Percentiles rank a stretch among this genome's conserved stretches.
These are phyloP conservation scores for Fusarium tuaranense DNA, from an alignment of 2,329 filamentous ascomycete species.

Conservation along the genomic window DNA sequence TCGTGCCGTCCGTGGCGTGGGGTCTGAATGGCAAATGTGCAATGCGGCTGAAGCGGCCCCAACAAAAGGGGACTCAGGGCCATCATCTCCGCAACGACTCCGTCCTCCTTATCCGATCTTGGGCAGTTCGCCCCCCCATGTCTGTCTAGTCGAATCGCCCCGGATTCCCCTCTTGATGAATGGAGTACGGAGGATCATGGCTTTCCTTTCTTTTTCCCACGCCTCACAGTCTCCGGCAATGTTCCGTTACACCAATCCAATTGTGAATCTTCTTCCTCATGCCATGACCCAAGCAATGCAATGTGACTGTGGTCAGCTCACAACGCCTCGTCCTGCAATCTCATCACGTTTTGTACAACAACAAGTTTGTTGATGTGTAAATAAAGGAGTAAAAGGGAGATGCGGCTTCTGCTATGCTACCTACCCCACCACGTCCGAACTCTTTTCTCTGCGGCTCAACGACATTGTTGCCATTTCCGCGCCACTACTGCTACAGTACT, in stretches of 20 bases:
- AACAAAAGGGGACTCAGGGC: slow-evolving; percentile 16
- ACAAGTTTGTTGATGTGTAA: slow-evolving; percentile 10
- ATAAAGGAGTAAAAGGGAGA: not conserved
- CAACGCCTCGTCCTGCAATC: slow-evolving; percentile 16
- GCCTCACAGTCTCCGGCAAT: not conserved
- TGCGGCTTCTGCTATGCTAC: slow-evolving; percentile 5
- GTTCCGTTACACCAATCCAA: not conserved
- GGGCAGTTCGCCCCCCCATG: not conserved
- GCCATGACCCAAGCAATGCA: slow-evolving; percentile 2
- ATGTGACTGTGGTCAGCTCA: slow-evolving; percentile 1
- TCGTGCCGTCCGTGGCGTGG: not conserved
- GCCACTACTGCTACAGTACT: not conserved
- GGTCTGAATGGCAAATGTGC: not conserved
- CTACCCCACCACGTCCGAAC: not conserved
- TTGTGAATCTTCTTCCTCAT: slow-evolving; percentile 17
- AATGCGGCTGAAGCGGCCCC: slow-evolving; percentile 15
- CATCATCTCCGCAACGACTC: slow-evolving; percentile 3
- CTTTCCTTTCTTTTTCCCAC: slow-evolving; percentile 20
- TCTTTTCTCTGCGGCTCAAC: not conserved
- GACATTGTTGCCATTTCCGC: not conserved
- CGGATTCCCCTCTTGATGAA: slow-evolving; percentile 10
- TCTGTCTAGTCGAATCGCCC: slow-evolving; percentile 3
- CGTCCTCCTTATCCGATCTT: slow-evolving; percentile 1
- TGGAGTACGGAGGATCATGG: not conserved
- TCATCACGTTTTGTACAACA: slow-evolving; percentile 22